These are phyloP conservation scores for Fennellomyces sp. DNA, from an alignment of 371 early-diverging fungal genomes.

Conservation along the genomic window DNA sequence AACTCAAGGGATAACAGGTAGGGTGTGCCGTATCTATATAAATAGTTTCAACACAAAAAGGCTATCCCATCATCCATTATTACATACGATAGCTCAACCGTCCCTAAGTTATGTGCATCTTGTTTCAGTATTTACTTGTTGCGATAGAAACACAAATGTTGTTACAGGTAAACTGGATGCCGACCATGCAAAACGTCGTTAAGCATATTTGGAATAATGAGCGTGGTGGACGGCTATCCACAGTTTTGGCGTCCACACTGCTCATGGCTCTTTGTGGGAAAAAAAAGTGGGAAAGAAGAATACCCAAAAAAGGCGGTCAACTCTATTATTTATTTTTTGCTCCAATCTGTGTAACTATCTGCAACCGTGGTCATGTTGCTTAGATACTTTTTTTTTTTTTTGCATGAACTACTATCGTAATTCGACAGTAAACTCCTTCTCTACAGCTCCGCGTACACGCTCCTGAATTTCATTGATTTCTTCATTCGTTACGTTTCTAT, in stretches of 20 bases:
- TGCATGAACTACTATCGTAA: constrained; percentile 82
- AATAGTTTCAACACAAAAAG: not conserved
- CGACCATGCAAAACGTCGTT: constrained; percentile 1
- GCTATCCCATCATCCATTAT: too few relatives aligned
- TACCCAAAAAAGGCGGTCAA: too few relatives aligned
- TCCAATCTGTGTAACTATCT: not conserved
- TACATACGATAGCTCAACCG: constrained; percentile 57
- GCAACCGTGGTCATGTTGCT: not conserved
- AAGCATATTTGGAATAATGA: not conserved
- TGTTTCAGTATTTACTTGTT: constrained; percentile 1
- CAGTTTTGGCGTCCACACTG: not conserved
- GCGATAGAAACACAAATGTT: not conserved
- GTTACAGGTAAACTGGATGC: constrained; percentile 8
- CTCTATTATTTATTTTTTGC: not conserved
- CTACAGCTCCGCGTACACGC: constrained; percentile 70
- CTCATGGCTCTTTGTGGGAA: not conserved
- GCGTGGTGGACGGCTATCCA: not conserved
- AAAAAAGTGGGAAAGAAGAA: too few relatives aligned
- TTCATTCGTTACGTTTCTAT: constrained; percentile 78
- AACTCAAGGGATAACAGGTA: constrained; percentile 71
- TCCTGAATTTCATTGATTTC: constrained; percentile 94
- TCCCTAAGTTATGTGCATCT: constrained; percentile 29
- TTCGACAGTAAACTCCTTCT: constrained; percentile 70
- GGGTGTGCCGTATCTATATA: constrained; percentile 71
- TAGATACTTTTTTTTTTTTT: not conserved